Evolutionary conservation across 768 basidiomycete species (phyloP).

Genomic region (Sporobolomyces pararoseus): DNA sequence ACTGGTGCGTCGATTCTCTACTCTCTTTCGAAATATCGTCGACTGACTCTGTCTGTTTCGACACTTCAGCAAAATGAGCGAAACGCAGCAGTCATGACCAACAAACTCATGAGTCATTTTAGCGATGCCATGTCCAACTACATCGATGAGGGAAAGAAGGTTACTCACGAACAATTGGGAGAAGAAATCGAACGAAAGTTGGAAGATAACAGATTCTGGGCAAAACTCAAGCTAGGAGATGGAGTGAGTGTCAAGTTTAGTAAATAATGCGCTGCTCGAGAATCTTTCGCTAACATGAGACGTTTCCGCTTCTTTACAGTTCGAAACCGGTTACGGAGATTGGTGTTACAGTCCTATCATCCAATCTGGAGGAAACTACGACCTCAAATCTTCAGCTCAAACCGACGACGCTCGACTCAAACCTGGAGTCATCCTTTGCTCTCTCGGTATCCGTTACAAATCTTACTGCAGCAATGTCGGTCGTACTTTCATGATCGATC

Average conservation of each 20-base stretch:
- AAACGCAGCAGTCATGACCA: conserved; percentile 71
- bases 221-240: conserved; percentile 61
- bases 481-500: conserved; percentile 91
- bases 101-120: conserved; percentile 77
- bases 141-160: conserved; percentile 83
- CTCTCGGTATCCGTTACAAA: conserved; percentile 85
- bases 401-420: conserved; percentile 73
- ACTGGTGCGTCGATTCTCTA: conserved; percentile 57
- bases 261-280: neutral
- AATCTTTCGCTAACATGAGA: neutral
- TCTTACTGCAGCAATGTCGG: conserved; percentile 90
- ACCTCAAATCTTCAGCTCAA: conserved; percentile 78
- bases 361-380: conserved; percentile 88
- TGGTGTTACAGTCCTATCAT: conserved; percentile 94
- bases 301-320: conserved; percentile 53
- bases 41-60: neutral
- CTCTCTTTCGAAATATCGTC: neutral
- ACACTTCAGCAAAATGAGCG: conserved; percentile 68
- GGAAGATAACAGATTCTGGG: conserved; percentile 94
- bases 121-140: conserved; percentile 83
- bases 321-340: conserved; percentile 85
- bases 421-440: conserved; percentile 83
- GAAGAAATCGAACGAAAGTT: conserved; percentile 80
- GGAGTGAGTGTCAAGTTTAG: conserved; percentile 58
- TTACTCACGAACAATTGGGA: conserved; percentile 80